Evolutionary conservation across 2,329 filamentous ascomycete genomes (phyloP), one percentile per base, ranked within the genome.

Genomic region (Lizonia empirigonia): DNA sequence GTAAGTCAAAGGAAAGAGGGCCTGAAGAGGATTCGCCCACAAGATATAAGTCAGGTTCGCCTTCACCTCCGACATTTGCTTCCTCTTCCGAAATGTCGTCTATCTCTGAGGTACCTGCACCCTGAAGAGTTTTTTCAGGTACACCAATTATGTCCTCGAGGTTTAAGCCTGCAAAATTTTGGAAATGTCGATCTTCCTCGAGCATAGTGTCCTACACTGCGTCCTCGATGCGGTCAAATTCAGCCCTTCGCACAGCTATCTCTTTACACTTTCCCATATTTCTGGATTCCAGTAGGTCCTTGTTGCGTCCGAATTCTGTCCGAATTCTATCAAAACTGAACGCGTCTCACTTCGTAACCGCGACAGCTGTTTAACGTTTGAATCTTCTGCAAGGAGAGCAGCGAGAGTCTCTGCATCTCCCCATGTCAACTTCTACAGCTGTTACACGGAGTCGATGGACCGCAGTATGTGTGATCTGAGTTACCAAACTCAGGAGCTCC

Each of bases 271-370:
- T 46, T 9, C 38, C 42, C 24, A 38, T 18, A 16, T 30, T 32
- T 15, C 24, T 23, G 12, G 9, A 6, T 23, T 46, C 33, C 24
- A 46, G 30, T 4, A 46, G 20, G 15, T 46, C 42, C 18, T 46
- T 37, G 15, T 46, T 46, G 8, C 42, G 33, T 24, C 35, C 42
- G 13, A 46, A 30, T 8, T 46, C 42, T 36, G 30, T n/a, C n/a
- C n/a, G n/a, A n/a, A n/a, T n/a, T n/a, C 42, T 5, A 37, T n/a
- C 23, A 27, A 27, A n/a, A 36, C 33, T 7, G 30, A 35, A n/a
- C 30, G 42, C 3, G 42, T 46, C n/a, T 46, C 24, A 6, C 35
- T 32, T 23, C 33, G 42, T n/a, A 46, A 12, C 12, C 24, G 33
- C 3, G 33, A 30, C 3, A 37, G 22, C 20, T 46, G 42, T 30